phyloP scores from a whole-genome alignment of 164 flowering plant species.

The Malania oleifera region DNA sequence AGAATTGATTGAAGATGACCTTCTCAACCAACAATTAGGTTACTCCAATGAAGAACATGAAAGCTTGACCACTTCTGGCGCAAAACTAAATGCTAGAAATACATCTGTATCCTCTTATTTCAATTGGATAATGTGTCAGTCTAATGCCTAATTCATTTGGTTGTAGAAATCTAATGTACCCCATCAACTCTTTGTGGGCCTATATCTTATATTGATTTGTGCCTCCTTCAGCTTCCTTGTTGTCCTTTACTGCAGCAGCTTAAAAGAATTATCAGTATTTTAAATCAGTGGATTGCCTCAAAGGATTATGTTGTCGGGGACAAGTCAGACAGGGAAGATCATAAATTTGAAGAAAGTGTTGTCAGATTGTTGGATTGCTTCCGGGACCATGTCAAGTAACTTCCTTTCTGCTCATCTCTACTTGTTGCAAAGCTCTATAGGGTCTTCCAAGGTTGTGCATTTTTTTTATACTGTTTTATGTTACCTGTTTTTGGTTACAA shows the following conservation, averaged over 20 bases:
- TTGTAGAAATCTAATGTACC: neutral
- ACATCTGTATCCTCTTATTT: slow-evolving; percentile 62
- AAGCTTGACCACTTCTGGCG: slow-evolving; percentile 13
- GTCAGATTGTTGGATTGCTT: slow-evolving; percentile 52
- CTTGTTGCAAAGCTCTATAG: no score
- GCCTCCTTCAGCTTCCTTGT: neutral
- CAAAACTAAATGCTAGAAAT: slow-evolving; percentile 26
- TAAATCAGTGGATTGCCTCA: slow-evolving; percentile 43
- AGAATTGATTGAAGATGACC: slow-evolving; percentile 71
- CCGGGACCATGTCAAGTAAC: slow-evolving; percentile 27
- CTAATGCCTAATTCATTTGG: neutral
- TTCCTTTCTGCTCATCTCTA: no score
- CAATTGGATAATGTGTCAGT: neutral
- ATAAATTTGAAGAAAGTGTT: slow-evolving; percentile 25
- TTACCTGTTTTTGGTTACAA: neutral
- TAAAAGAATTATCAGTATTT: slow-evolving; percentile 37
- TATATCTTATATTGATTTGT: no score
- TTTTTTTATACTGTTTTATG: neutral
- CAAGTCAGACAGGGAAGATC: slow-evolving; percentile 12
- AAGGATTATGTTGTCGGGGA: slow-evolving; percentile 14
- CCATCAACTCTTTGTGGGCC: no score
- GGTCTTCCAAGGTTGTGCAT: no score
- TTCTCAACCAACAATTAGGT: slow-evolving; percentile 44
- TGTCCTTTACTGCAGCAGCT: slow-evolving; percentile 56
- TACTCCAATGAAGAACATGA: slow-evolving; percentile 21